Conservation (phyloP, 1,284 basidiomycete species). For the Cryptococcus maquisensis region DNA sequence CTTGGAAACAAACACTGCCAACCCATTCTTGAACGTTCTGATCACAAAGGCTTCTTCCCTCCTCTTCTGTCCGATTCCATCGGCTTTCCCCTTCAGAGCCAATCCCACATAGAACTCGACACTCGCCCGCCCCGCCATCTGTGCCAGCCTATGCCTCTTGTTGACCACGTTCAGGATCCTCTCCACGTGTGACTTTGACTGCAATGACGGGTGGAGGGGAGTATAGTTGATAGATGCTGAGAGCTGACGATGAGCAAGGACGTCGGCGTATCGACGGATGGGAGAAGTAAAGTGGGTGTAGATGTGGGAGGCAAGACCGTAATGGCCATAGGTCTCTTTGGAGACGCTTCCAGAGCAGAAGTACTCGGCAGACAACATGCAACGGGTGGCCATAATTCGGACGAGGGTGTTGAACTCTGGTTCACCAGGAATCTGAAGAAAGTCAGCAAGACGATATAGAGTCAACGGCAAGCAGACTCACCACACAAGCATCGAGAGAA, state of each 20-base stretch:
- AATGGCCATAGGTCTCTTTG: constrained; percentile 90
- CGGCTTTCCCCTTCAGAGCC: constrained; percentile 69
- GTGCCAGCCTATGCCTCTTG: constrained; percentile 87
- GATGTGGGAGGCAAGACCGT: constrained; percentile 91
- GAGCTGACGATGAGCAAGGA: constrained; percentile 91
- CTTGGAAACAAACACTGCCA: constrained; percentile 93
- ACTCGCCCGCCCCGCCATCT: constrained; percentile 92
- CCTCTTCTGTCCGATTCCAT: constrained; percentile 33
- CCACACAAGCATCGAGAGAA: constrained; percentile 82
- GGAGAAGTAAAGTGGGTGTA: constrained; percentile 98
- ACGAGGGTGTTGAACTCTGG: constrained; percentile 96
- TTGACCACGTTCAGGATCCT: constrained; percentile 83
- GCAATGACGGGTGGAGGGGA: constrained; percentile 77
- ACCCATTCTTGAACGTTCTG: constrained; percentile 86
- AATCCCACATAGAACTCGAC: constrained; percentile 97
- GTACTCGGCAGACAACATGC: constrained; percentile 98
- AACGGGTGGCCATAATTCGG: constrained; percentile 97
- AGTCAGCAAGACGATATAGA: neutral
- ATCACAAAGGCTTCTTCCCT: constrained; percentile 92
- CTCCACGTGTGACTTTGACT: constrained; percentile 86
- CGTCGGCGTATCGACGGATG: constrained; percentile 91
- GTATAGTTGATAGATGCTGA: constrained; percentile 82
- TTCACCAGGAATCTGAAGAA: constrained; percentile 63
- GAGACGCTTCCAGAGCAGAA: constrained; percentile 93
- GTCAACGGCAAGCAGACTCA: constrained; percentile 48